phyloP scores from a whole-genome alignment of 2,329 filamentous ascomycete genomes.

The Ceratocystis destructans region DNA sequence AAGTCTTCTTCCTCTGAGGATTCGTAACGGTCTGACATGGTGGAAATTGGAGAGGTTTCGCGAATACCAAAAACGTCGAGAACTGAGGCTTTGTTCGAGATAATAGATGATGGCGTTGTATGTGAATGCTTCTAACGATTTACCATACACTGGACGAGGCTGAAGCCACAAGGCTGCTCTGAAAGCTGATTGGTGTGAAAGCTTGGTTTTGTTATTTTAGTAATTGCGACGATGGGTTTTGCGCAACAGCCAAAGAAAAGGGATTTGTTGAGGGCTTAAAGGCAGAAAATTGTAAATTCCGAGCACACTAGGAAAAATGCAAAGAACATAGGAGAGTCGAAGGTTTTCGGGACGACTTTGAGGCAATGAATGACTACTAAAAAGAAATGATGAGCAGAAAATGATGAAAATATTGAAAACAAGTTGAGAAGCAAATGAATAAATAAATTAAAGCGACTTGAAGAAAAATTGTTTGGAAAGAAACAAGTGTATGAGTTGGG shows the following conservation, averaged over 20 bases:
- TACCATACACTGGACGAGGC: neutral
- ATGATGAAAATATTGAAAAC: neutral
- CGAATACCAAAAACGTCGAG: neutral
- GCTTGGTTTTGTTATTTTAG: neutral
- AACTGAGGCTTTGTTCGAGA: too few species aligned
- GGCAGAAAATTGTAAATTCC: neutral
- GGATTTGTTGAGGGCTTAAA: neutral
- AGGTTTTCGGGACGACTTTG: neutral
- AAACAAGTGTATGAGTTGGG: conserved; percentile 3
- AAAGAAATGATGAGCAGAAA: conserved; percentile 1
- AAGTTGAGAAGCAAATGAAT: neutral
- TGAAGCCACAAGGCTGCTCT: neutral
- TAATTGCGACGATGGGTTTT: neutral
- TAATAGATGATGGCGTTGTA: too few species aligned
- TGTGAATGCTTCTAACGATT: too few species aligned
- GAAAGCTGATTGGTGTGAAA: neutral
- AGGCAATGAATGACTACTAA: conserved; percentile 3
- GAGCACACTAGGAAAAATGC: neutral
- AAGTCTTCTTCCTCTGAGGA: conserved; percentile 75
- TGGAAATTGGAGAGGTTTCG: neutral
- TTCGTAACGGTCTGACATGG: conserved; percentile 26
- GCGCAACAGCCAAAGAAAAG: conserved; percentile 2
- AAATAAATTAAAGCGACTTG: neutral
- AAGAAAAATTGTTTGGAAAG: neutral
- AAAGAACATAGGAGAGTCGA: neutral